A percentile compares a stretch with the other conserved stretches of the same genome.
phyloP scores from a whole-genome alignment of 2,329 filamentous ascomycete genomes.

The Hortaea werneckii region DNA sequence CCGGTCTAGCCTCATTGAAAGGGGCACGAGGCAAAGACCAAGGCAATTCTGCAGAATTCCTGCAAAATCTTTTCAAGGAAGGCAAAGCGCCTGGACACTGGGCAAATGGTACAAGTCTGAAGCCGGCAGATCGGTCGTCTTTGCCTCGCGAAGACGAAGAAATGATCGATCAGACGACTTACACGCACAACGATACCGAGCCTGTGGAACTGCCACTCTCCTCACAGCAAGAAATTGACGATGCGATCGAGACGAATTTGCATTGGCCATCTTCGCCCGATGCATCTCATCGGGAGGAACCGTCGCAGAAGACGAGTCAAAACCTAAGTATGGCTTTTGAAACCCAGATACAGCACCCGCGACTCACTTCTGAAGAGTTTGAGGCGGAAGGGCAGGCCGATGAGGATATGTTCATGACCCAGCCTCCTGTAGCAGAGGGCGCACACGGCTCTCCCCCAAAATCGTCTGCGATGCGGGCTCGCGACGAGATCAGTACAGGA shows the following conservation, averaged over 20 bases:
- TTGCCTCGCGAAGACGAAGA: slow-evolving; percentile 1
- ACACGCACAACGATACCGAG: background rate
- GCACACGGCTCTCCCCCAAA: background rate
- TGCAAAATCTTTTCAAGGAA: too few relatives aligned
- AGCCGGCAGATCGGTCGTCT: too few relatives aligned
- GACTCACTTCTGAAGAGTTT: background rate
- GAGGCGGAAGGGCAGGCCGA: background rate
- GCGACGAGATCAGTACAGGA: background rate
- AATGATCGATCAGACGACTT: background rate
- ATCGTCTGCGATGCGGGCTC: background rate
- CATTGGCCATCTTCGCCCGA: slow-evolving; percentile 8
- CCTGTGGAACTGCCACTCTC: slow-evolving; percentile 1
- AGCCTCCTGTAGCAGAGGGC: background rate
- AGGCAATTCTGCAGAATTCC: too few relatives aligned
- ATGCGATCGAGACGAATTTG: slow-evolving; percentile 2
- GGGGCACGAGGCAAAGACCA: too few relatives aligned
- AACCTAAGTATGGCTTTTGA: slow-evolving; percentile 2
- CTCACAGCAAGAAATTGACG: slow-evolving; percentile 7
- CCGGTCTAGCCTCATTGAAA: too few relatives aligned
- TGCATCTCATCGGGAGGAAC: background rate
- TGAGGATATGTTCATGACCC: slow-evolving; percentile 2
- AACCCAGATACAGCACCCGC: slow-evolving; percentile 1
- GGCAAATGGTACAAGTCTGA: too few relatives aligned
- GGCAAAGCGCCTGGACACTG: too few relatives aligned
- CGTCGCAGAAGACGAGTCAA: background rate